Conservation (phyloP, 345 rosid species). For the Gossypium turneri region DNA sequence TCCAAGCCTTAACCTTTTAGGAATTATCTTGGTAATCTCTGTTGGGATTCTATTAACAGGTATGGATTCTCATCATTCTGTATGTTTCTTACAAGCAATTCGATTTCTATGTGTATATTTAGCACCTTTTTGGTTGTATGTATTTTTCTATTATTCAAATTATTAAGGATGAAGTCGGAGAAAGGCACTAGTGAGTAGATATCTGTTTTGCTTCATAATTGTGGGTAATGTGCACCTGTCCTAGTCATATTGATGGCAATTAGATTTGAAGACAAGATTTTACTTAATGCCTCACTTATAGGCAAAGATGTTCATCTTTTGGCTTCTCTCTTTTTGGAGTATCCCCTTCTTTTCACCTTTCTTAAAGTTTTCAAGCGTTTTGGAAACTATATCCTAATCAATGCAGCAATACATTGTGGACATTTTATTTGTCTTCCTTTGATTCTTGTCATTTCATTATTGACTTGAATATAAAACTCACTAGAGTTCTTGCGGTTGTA, state of each 20-base stretch:
- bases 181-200: neutral
- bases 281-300: neutral
- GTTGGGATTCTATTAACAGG: conserved; percentile 86
- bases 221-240: neutral
- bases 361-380: neutral
- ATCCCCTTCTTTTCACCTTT: neutral
- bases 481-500: neutral
- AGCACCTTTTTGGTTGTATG: neutral
- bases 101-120: neutral
- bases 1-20: conserved; percentile 88
- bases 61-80: conserved; percentile 24
- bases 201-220: neutral
- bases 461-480: neutral
- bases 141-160: neutral
- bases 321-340: neutral
- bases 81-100: conserved; percentile 6
- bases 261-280: neutral
- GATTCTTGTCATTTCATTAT: neutral
- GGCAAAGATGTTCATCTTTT: neutral
- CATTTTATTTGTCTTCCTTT: neutral
- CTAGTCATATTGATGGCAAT: neutral
- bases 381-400: neutral
- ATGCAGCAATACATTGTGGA: neutral
- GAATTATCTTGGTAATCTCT: conserved; percentile 81
- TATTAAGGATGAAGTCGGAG: conserved; percentile 3